Conservation (phyloP, 768 basidiomycete genomes). For the Atractiella rhizophila region DNA sequence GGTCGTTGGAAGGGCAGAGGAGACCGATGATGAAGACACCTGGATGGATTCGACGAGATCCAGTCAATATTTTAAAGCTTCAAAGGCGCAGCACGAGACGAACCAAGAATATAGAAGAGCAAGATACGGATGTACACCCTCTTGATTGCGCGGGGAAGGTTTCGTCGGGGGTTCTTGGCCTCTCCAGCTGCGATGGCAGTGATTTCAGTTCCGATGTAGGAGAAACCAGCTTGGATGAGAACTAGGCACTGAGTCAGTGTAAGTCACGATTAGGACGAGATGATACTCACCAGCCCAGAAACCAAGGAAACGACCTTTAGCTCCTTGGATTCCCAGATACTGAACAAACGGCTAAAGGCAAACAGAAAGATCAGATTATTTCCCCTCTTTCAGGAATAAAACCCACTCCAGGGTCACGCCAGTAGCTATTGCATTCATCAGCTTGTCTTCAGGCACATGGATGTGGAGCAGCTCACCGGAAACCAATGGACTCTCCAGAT, state of each 20-base stretch:
- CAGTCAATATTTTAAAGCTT: neutral
- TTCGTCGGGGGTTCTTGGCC: constrained; percentile 25
- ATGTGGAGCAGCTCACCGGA: no score
- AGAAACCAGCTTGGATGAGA: constrained; percentile 61
- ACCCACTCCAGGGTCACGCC: no score
- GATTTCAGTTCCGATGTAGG: constrained; percentile 42
- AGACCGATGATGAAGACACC: constrained; percentile 48
- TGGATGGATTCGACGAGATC: neutral
- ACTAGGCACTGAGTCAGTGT: neutral
- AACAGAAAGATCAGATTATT: no score
- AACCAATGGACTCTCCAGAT: neutral
- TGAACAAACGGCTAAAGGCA: constrained; percentile 72
- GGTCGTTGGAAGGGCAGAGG: constrained; percentile 21
- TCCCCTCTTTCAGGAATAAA: no score
- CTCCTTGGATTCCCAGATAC: constrained; percentile 28
- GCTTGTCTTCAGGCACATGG: no score
- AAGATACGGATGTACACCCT: constrained; percentile 53
- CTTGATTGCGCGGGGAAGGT: constrained; percentile 34
- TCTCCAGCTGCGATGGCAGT: constrained; percentile 26
- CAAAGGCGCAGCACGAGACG: constrained; percentile 46
- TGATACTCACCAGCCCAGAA: constrained; percentile 33
- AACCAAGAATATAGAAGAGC: constrained; percentile 44
- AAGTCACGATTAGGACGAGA: neutral
- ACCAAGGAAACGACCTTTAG: constrained; percentile 50
- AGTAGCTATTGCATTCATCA: no score